Conservation (phyloP, 2,329 filamentous ascomycete genomes). For the Arthrobotrys megalospora region DNA sequence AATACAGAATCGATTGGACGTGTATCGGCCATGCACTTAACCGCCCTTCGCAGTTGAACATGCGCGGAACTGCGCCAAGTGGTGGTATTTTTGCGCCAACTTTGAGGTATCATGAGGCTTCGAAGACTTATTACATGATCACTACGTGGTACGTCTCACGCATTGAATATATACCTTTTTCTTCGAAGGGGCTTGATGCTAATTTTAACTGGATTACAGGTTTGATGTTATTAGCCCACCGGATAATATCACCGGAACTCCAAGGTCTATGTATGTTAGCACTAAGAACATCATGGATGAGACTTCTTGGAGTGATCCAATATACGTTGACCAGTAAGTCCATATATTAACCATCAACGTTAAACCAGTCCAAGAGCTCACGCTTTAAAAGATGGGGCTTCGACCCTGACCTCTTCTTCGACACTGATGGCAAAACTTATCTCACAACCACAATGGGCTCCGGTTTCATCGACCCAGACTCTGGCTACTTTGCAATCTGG, state of each 20-base stretch:
- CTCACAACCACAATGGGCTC: slow-evolving; percentile 69
- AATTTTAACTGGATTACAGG: slow-evolving; percentile 8
- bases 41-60: slow-evolving; percentile 71
- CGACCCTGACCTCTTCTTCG: slow-evolving; percentile 71
- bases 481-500: slow-evolving; percentile 71
- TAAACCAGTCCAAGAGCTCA: neutral
- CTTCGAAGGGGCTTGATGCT: neutral
- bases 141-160: slow-evolving; percentile 52
- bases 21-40: slow-evolving; percentile 72
- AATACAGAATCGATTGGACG: slow-evolving; percentile 71
- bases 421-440: slow-evolving; percentile 70
- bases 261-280: slow-evolving; percentile 72
- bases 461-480: slow-evolving; percentile 67
- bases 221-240: slow-evolving; percentile 63
- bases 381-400: slow-evolving; percentile 66
- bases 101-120: slow-evolving; percentile 67
- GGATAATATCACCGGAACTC: slow-evolving; percentile 65
- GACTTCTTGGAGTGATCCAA: slow-evolving; percentile 71
- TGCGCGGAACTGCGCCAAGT: slow-evolving; percentile 72
- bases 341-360: slow-evolving; percentile 70
- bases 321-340: slow-evolving; percentile 72
- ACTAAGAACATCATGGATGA: slow-evolving; percentile 73
- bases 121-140: slow-evolving; percentile 62
- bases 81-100: slow-evolving; percentile 78
- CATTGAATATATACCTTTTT: neutral